Evolutionary conservation across 768 basidiomycete species (phyloP).

Genomic region (Naematelia aurantialba): DNA sequence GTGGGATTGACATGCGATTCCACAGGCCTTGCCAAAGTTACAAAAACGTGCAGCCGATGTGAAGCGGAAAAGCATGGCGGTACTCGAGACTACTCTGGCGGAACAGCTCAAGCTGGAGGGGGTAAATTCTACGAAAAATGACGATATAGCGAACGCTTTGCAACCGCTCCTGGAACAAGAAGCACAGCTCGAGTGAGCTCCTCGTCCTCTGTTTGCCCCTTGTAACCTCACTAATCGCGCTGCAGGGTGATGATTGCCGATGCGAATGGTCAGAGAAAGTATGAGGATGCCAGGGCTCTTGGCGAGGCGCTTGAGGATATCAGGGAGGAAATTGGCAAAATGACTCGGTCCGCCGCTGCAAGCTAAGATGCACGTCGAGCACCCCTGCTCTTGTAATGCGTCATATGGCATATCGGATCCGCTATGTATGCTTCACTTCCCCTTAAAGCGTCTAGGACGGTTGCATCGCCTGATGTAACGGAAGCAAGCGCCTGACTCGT

Average conservation of each 20-base stretch:
- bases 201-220: not conserved
- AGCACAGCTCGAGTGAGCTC: slow-evolving; percentile 66
- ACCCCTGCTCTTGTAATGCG: not conserved
- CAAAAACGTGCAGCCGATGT: slow-evolving; percentile 34
- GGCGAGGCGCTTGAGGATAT: slow-evolving; percentile 78
- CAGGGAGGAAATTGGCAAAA: slow-evolving; percentile 70
- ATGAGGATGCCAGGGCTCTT: slow-evolving; percentile 87
- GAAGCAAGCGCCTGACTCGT: too few relatives aligned
- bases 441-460: too few relatives aligned
- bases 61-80: slow-evolving; percentile 23
- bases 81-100: slow-evolving; percentile 20
- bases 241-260: slow-evolving; percentile 71
- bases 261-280: slow-evolving; percentile 83
- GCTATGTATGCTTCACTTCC: not conserved
- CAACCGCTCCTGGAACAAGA: slow-evolving; percentile 95
- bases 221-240: not conserved
- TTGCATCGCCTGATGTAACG: too few relatives aligned
- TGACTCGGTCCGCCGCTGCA: slow-evolving; percentile 48
- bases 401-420: not conserved
- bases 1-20: slow-evolving; percentile 7
- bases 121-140: too few relatives aligned
- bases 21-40: slow-evolving; percentile 41
- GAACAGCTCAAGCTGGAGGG: slow-evolving; percentile 56
- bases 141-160: slow-evolving; percentile 67
- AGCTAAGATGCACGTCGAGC: not conserved